Percentiles rank a stretch among this genome's conserved stretches.
These are phyloP conservation scores for Delonix regia DNA, from an alignment of 306 rosid genomes.

Conservation along the genomic window DNA sequence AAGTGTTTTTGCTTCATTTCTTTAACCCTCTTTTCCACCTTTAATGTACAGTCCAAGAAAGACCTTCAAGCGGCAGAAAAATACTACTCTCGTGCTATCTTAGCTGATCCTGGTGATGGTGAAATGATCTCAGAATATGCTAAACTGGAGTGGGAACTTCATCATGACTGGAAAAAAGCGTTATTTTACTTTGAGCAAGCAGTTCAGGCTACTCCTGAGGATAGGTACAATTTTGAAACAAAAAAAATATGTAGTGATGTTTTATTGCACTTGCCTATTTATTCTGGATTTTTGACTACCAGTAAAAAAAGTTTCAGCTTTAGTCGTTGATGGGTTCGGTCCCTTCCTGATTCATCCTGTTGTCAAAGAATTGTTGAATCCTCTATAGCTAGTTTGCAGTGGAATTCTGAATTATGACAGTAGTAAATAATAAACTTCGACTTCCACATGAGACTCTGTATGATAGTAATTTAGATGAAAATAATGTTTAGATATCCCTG, in stretches of 20 bases:
- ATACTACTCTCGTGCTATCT: constrained; percentile 57
- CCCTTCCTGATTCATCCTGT: constrained; percentile 25
- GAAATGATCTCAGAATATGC: constrained; percentile 70
- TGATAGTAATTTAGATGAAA: constrained; percentile 21
- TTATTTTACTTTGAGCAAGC: constrained; percentile 66
- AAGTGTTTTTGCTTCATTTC: not conserved
- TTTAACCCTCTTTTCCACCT: constrained; percentile 14
- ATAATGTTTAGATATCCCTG: constrained; percentile 29
- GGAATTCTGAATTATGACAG: constrained; percentile 24
- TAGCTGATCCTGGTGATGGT: constrained; percentile 70
- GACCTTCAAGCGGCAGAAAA: constrained; percentile 74
- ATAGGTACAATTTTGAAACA: constrained; percentile 56
- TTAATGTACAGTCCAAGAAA: constrained; percentile 58
- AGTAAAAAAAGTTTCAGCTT: not conserved
- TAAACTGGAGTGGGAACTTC: constrained; percentile 76
- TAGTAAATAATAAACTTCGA: not conserved
- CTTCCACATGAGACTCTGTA: not conserved
- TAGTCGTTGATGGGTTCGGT: not conserved
- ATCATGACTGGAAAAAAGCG: constrained; percentile 61
- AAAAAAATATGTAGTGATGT: constrained; percentile 14
- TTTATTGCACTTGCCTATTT: constrained; percentile 15
- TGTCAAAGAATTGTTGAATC: constrained; percentile 30
- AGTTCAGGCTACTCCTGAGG: constrained; percentile 53
- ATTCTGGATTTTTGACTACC: not conserved
- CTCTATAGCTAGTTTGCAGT: not conserved